Percentiles rank a stretch among this genome's conserved stretches.
Evolutionary conservation across 2,329 filamentous ascomycete genomes (phyloP).

Genomic region (Sclerotinia subarctica): DNA sequence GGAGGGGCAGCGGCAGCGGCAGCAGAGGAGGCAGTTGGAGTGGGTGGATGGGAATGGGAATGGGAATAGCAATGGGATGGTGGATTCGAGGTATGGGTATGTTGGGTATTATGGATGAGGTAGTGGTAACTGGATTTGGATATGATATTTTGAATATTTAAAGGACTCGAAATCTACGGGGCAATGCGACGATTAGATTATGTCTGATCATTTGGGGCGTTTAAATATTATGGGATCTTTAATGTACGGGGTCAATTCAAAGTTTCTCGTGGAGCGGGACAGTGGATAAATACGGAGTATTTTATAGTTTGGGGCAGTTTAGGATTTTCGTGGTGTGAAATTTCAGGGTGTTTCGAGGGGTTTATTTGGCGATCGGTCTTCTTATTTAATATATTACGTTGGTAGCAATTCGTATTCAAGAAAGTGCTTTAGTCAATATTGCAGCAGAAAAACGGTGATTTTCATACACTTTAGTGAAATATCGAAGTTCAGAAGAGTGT

Average conservation of each 20-base stretch:
- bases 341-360: too few relatives aligned
- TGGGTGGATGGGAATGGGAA: neutral
- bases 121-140: neutral
- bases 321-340: too few relatives aligned
- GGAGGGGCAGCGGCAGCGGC: neutral
- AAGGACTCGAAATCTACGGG: neutral
- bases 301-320: neutral
- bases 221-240: neutral
- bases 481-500: too few relatives aligned
- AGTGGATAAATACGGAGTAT: neutral
- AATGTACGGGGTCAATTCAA: neutral
- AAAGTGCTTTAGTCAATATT: too few relatives aligned
- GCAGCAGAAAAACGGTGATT: too few relatives aligned
- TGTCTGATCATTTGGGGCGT: neutral
- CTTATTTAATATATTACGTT: too few relatives aligned
- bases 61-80: neutral
- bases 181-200: neutral
- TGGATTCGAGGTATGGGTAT: neutral
- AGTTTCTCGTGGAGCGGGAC: neutral
- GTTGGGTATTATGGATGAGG: neutral
- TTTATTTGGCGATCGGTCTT: too few relatives aligned
- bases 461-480: too few relatives aligned
- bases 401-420: too few relatives aligned
- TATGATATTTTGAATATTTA: neutral
- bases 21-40: neutral